These are phyloP conservation scores for Microcos paniculata DNA, from an alignment of 345 rosid genomes.

Conservation along the genomic window DNA sequence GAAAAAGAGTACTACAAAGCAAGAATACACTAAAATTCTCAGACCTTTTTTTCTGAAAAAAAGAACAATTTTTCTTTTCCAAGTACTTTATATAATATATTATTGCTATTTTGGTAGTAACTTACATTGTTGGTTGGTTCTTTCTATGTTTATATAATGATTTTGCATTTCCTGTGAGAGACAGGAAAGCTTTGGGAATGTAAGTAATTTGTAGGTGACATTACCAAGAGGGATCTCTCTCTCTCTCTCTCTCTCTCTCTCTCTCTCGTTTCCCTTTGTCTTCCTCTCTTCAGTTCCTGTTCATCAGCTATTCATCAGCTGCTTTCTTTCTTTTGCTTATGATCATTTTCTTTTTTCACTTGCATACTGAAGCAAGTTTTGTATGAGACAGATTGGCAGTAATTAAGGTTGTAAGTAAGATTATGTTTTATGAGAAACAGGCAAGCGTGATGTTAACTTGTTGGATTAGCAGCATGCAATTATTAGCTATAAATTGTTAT, in stretches of 20 bases:
- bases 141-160: slow-evolving; percentile 22
- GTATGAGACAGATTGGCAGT: slow-evolving; percentile 20
- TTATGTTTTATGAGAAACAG: not conserved
- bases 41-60: not conserved
- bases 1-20: not conserved
- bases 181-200: slow-evolving; percentile 40
- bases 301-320: not conserved
- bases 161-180: slow-evolving; percentile 26
- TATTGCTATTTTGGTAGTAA: slow-evolving; percentile 3
- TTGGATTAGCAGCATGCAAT: not conserved
- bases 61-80: not conserved
- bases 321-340: not conserved
- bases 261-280: not conserved
- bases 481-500: not conserved
- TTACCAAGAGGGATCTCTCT: slow-evolving; percentile 32
- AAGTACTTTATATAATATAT: not conserved
- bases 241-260: not conserved
- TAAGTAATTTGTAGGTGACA: slow-evolving; percentile 30
- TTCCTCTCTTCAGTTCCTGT: too few relatives aligned
- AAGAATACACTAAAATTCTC: not conserved
- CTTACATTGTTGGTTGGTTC: slow-evolving; percentile 10
- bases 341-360: not conserved
- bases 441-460: not conserved
- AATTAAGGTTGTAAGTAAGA: slow-evolving; percentile 22
- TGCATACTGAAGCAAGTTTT: slow-evolving; percentile 29